Evolutionary conservation across 257 asterid genomes (phyloP).

Genomic region (Gentiana dahurica): DNA sequence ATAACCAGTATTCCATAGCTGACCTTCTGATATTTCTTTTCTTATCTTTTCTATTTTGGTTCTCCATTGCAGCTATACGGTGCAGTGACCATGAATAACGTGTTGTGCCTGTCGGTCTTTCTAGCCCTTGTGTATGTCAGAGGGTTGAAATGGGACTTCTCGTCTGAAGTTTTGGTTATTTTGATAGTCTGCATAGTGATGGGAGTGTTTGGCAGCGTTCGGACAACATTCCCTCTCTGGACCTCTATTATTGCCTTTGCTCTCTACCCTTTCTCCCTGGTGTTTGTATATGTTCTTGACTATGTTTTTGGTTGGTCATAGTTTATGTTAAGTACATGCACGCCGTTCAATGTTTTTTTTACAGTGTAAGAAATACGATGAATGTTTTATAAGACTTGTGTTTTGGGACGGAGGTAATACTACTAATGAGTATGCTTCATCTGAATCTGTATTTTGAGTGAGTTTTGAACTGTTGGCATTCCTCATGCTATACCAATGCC

Average conservation of each 20-base stretch:
- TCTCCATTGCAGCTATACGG: constrained; percentile 7
- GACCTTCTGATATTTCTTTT: no score
- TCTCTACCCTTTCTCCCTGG: constrained; percentile 5
- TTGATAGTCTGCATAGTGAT: constrained; percentile 7
- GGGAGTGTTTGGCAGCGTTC: constrained; percentile 1
- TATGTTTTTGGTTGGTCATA: neutral
- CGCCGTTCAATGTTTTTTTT: no score
- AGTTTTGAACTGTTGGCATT: no score
- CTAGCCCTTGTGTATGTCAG: constrained; percentile 5
- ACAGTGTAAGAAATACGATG: no score
- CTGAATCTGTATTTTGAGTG: no score
- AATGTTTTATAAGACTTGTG: no score
- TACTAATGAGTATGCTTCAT: no score
- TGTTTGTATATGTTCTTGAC: constrained; percentile 5
- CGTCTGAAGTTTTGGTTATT: constrained; percentile 7
- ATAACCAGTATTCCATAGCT: no score
- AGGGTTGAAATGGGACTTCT: constrained; percentile 10
- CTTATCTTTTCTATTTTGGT: neutral
- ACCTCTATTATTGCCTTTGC: constrained; percentile 6
- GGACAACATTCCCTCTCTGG: constrained; percentile 10
- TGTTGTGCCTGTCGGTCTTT: constrained; percentile 5
- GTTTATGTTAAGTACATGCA: no score
- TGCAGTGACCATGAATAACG: constrained; percentile 11
- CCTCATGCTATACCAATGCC: no score
- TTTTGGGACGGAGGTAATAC: no score